phyloP scores from a whole-genome alignment of 2,329 filamentous ascomycete genomes.

The Coniochaeta sp. region DNA sequence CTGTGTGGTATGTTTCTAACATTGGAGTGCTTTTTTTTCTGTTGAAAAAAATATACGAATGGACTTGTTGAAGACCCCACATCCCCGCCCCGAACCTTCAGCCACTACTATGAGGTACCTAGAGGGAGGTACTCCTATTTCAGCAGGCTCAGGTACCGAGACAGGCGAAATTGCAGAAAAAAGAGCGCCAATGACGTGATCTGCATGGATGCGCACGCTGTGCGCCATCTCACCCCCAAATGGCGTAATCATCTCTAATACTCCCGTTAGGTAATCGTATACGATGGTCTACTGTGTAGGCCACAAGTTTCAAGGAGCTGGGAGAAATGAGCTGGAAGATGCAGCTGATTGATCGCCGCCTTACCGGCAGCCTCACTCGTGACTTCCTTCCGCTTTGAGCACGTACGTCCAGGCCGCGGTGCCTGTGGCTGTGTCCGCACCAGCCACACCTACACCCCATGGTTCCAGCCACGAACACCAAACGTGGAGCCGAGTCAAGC shows the following conservation, averaged over 20 bases:
- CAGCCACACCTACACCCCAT: not conserved
- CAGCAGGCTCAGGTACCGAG: no score
- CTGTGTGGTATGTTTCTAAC: no score
- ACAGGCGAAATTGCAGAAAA: not conserved
- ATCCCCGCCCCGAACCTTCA: no score
- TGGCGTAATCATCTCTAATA: not conserved
- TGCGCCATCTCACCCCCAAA: not conserved
- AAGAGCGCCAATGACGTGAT: not conserved
- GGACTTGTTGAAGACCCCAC: no score
- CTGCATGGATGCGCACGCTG: not conserved
- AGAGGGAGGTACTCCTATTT: no score
- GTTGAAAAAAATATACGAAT: no score
- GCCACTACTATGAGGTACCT: no score
- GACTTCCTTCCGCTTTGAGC: no score
- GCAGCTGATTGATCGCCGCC: not conserved
- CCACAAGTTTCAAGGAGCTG: no score
- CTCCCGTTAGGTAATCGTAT: not conserved
- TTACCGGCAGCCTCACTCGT: not conserved
- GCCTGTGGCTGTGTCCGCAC: not conserved
- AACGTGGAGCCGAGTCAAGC: no score
- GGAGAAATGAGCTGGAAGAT: not conserved
- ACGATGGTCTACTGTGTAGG: not conserved
- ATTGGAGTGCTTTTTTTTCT: no score
- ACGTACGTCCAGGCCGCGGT: not conserved
- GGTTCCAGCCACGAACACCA: not conserved